Evolutionary conservation across 208 protist genomes (phyloP).

Genomic region (Acanthamoeba castellanii): DNA sequence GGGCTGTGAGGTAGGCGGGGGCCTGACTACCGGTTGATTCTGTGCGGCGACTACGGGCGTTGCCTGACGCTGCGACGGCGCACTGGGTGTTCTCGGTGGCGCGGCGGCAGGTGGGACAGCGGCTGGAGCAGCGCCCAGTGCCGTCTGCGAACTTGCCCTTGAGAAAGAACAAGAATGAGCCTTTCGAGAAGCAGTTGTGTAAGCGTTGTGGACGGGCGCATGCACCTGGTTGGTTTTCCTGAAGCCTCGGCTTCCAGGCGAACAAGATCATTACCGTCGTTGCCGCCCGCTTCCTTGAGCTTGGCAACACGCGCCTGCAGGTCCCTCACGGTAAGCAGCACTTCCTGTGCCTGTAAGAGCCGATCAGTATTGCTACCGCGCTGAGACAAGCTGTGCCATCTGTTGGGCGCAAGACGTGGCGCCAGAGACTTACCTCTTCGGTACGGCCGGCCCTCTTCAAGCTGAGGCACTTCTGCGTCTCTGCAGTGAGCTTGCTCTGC

Average conservation of each 20-base stretch:
- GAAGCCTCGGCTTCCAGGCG: background rate
- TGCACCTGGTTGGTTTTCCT: background rate
- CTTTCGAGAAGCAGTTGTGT: background rate
- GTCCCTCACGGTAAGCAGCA: background rate
- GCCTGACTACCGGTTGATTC: constrained; percentile 11
- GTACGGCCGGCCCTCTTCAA: constrained; percentile 17
- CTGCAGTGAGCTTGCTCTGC: background rate
- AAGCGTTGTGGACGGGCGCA: background rate
- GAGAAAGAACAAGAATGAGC: background rate
- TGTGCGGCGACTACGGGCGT: background rate
- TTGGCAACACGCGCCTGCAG: background rate
- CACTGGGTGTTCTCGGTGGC: background rate
- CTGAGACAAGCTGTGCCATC: background rate
- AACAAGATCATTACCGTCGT: background rate
- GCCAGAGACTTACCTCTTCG: background rate
- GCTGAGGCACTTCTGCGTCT: constrained; percentile 30
- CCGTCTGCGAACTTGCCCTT: background rate
- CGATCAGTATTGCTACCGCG: background rate
- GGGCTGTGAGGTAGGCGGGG: background rate
- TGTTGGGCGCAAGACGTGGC: background rate
- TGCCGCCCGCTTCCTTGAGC: background rate
- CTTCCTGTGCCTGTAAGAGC: background rate
- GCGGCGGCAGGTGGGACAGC: background rate
- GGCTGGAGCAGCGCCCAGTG: background rate
- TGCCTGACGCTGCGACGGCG: background rate